A percentile compares a stretch with the other conserved stretches of the same genome.
phyloP scores from a whole-genome alignment of 805 yeast species.

The Wickerhamomyces tratensis region DNA sequence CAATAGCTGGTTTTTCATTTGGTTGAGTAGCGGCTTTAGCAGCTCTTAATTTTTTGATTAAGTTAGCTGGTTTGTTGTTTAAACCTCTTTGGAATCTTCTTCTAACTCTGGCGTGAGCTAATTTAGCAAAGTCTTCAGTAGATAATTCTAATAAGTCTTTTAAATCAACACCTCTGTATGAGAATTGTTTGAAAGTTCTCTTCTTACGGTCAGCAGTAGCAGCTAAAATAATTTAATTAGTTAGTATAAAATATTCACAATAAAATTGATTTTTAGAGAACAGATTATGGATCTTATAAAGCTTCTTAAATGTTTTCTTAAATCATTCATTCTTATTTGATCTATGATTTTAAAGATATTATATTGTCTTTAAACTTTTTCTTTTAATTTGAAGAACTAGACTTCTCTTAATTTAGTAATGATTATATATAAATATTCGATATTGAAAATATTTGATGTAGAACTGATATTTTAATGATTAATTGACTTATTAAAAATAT shows the following conservation, averaged over 20 bases:
- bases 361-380: too few relatives aligned
- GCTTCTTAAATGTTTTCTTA: too few relatives aligned
- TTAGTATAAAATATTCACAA: not conserved
- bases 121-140: constrained; percentile 94
- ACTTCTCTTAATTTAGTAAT: too few relatives aligned
- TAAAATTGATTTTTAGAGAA: too few relatives aligned
- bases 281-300: too few relatives aligned
- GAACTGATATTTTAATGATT: too few relatives aligned
- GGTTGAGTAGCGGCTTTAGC: constrained; percentile 85
- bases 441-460: too few relatives aligned
- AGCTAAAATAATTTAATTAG: constrained; percentile 14
- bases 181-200: constrained; percentile 93
- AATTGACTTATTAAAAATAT: too few relatives aligned
- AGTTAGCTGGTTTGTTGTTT: constrained; percentile 89
- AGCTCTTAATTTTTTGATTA: constrained; percentile 95
- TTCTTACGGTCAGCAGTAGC: constrained; percentile 54
- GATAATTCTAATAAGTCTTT: constrained; percentile 86
- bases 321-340: too few relatives aligned
- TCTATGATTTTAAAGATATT: too few relatives aligned
- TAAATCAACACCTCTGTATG: constrained; percentile 98
- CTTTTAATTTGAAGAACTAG: too few relatives aligned
- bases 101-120: constrained; percentile 98
- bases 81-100: constrained; percentile 99
- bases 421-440: too few relatives aligned
- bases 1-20: constrained; percentile 95